Conservation (phyloP, 768 basidiomycete genomes). For the Hirschioporus abietinus region DNA sequence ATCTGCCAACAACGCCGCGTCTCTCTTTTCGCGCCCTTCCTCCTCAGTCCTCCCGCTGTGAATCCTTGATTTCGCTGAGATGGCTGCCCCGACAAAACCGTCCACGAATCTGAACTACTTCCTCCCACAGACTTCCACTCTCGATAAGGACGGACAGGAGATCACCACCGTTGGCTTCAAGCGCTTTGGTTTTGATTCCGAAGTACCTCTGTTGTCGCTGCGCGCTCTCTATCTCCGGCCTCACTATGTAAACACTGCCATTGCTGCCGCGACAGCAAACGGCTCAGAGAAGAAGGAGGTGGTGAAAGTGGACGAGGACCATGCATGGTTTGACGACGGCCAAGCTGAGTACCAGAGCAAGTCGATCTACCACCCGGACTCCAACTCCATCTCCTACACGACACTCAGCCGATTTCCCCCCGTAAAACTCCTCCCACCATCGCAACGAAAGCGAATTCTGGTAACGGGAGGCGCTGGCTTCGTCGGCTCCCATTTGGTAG, state of each 20-base stretch:
- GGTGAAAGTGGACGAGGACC: constrained; percentile 34
- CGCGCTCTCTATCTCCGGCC: constrained; percentile 86
- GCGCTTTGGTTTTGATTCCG: constrained; percentile 87
- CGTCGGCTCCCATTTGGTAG: constrained; percentile 96
- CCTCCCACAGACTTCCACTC: constrained; percentile 44
- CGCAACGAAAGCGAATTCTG: constrained; percentile 80
- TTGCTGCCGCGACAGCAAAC: constrained; percentile 21
- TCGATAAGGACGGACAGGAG: constrained; percentile 71
- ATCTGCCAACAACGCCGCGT: background rate
- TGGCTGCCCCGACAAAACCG: background rate
- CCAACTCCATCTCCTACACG: constrained; percentile 84
- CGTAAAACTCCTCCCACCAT: constrained; percentile 78
- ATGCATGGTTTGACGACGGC: constrained; percentile 50
- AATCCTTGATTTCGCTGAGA: background rate
- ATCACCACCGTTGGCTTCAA: constrained; percentile 79
- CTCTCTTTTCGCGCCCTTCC: background rate
- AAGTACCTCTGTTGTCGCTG: constrained; percentile 72
- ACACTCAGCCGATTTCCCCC: constrained; percentile 90
- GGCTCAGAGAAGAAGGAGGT: constrained; percentile 30
- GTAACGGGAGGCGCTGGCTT: constrained; percentile 99
- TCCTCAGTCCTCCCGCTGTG: background rate
- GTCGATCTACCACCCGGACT: constrained; percentile 79
- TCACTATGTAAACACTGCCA: constrained; percentile 56
- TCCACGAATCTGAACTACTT: background rate
- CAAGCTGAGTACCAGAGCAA: constrained; percentile 65